Base-by-base conservation (phyloP, 2,329 filamentous ascomycete genomes). In the Emmonsia crescens region DNA sequence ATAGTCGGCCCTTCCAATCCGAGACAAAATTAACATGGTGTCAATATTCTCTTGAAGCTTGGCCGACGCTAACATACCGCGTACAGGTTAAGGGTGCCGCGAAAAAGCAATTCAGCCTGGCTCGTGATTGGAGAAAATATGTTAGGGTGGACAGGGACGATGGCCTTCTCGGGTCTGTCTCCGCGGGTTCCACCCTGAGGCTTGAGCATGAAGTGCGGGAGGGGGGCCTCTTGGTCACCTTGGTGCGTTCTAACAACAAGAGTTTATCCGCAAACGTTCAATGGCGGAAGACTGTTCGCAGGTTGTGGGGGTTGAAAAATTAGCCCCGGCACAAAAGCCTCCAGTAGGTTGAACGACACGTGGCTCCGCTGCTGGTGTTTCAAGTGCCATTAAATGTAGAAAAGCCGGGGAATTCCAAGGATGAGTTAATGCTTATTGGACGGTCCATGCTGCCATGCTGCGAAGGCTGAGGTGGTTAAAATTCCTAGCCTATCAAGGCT, bases 361-460 rank as follows among this genome's bases (percentile, higher is more conserved):
- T 61, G 60, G 60, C 52, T 56, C 49, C 52, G 27, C 38, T 52
- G 10, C 44, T 29, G 38, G 29, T 51, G 51, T 57, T 51, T 59
- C 44, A 21, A 24, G 9, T n/a, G 6, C 6, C 52, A 3, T 21
- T n/a, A n/a, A n/a, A n/a, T 16, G 51, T 1, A 31, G 51, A 54
- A n/a, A 38, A n/a, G n/a, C 52, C 9, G 16, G 5, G 33, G 24
- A 33, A 12, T 24, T 38, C 29, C 16, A 33, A 9, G 49, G 49
- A n/a, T n/a, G n/a, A n/a, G n/a, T n/a, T n/a, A n/a, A n/a, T n/a
- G n/a, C 24, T 33, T 21, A 27, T 52, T 52, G 27, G 29, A 31
- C 2, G 10, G 24, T 19, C 42, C 42, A 21, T 38, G 42, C 21
- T n/a, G 19, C 5, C 42, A 24, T 21, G 19, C 19, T 51, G 21